Evolutionary conservation across 441 rosid genomes (phyloP), one percentile per base, ranked within the genome.

Genomic region (Gossypium trilobum): DNA sequence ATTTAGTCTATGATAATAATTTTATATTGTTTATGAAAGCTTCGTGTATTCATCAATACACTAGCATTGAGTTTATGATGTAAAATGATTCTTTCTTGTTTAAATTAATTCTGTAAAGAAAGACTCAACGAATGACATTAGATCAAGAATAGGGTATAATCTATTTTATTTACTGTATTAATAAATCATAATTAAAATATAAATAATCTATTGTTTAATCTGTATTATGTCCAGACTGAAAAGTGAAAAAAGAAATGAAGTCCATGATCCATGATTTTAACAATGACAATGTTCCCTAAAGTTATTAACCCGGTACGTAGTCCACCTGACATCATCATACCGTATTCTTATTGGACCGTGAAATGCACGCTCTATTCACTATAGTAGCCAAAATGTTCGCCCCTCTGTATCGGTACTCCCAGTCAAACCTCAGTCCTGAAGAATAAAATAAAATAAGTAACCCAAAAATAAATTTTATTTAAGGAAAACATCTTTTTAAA

Each of bases 301-400:
- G 68, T 39, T 62, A 39, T 81, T 27, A 68, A 62, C 77, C 73
- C 58, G 29, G 84, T 75, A 80, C 84, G 84, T 78, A 65, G 52
- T 23, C 70, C 59, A 69, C 60, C 62, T 76, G 73, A 77, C 75
- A 74, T 56, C 10, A 9, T 44, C 55, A 13, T 55, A 1, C 19
- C 14, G 19, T 17, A n/a, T 52, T 5, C 64, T 65, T 16, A 75
- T 74, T 78, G 76, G 81, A 16, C 13, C 11, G 80, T 81, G 81
- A 0, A 0, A 0, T 0, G 0, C 78, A 81, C 82, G 62, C 44
- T 16, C 78, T 6, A 1, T 1, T 0, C 3, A 13, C 1, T 31
- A 44, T 71, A 79, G 77, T 77, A 1, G 8, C 68, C 59, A 25
- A n/a, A 72, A 27, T 46, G 65, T 31, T 52, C 56, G 44, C 27